Percentiles rank a stretch among this genome's conserved stretches.
Evolutionary conservation across 495 filamentous ascomycete species (phyloP).

Genomic region (Penicillium cinerascens): DNA sequence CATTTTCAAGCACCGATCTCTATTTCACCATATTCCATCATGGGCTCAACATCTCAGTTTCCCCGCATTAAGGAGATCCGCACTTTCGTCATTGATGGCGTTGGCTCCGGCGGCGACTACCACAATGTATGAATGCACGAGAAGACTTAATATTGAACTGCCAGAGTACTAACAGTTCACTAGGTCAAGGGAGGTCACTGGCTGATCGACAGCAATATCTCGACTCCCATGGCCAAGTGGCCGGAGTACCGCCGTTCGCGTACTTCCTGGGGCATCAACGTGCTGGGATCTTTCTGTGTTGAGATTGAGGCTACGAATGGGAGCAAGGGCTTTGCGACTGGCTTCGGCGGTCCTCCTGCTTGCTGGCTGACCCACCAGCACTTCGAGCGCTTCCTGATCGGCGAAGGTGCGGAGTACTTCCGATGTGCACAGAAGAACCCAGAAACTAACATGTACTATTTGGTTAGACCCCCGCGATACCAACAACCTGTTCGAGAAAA

Average conservation of each 20-base stretch:
- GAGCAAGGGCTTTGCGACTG: slow-evolving; percentile 86
- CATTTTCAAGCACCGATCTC: neutral
- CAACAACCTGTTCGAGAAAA: slow-evolving; percentile 87
- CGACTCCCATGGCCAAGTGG: slow-evolving; percentile 86
- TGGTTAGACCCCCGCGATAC: slow-evolving; percentile 75
- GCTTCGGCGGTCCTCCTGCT: slow-evolving; percentile 88
- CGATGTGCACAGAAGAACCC: neutral
- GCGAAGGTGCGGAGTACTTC: slow-evolving; percentile 51
- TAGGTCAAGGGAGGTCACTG: slow-evolving; percentile 81
- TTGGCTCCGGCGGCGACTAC: slow-evolving; percentile 88
- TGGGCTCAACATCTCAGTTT: slow-evolving; percentile 36
- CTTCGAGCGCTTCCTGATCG: slow-evolving; percentile 86
- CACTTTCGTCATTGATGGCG: slow-evolving; percentile 79
- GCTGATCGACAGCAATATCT: slow-evolving; percentile 87
- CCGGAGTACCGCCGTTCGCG: slow-evolving; percentile 81
- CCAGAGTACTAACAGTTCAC: slow-evolving; percentile 2
- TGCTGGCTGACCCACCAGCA: slow-evolving; percentile 92
- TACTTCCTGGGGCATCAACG: slow-evolving; percentile 94
- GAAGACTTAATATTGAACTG: neutral
- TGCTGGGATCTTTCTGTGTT: slow-evolving; percentile 89
- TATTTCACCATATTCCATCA: slow-evolving; percentile 14
- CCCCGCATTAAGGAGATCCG: slow-evolving; percentile 70
- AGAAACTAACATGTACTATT: neutral
- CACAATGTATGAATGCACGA: slow-evolving; percentile 62
- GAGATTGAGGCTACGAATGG: slow-evolving; percentile 87